Percentiles rank a stretch among this genome's conserved stretches.
Conservation (phyloP, 441 rosid genomes). For the Brassica hybrid region DNA sequence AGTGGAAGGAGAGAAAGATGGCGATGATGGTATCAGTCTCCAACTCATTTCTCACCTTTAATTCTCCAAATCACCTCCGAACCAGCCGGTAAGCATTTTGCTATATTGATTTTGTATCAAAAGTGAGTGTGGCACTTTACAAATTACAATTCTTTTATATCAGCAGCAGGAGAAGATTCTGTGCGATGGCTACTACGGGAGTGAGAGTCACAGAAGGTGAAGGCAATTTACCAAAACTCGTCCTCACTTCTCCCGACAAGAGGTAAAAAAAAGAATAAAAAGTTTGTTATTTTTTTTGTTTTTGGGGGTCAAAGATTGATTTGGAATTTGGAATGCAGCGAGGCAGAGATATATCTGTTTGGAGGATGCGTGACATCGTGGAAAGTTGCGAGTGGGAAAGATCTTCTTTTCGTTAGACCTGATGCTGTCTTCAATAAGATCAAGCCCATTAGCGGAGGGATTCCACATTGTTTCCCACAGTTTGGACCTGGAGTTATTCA, state of each 20-base stretch:
- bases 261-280: conserved; percentile 47
- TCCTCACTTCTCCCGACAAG: conserved; percentile 77
- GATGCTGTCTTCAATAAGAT: conserved; percentile 96
- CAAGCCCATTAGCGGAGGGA: conserved; percentile 94
- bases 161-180: conserved; percentile 50
- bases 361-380: conserved; percentile 96
- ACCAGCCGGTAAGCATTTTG: conserved; percentile 49
- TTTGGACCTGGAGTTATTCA: conserved; percentile 94
- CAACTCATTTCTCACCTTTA: conserved; percentile 52
- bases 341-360: conserved; percentile 87
- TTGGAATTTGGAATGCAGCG: too few relatives aligned
- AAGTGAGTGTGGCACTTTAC: neutral
- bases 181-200: conserved; percentile 68
- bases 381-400: conserved; percentile 77
- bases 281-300: neutral
- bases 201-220: conserved; percentile 79
- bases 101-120: neutral
- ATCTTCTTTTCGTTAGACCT: conserved; percentile 91
- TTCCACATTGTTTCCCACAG: conserved; percentile 99
- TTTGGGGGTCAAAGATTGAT: too few relatives aligned
- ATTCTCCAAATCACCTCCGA: conserved; percentile 51
- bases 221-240: conserved; percentile 86
- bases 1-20: conserved; percentile 45
- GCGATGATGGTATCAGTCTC: conserved; percentile 63
- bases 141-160: too few relatives aligned